A percentile compares a stretch with the other conserved stretches of the same genome.
phyloP scores from a whole-genome alignment of 2,329 filamentous ascomycete genomes.

The Talaromyces rugulosus region DNA sequence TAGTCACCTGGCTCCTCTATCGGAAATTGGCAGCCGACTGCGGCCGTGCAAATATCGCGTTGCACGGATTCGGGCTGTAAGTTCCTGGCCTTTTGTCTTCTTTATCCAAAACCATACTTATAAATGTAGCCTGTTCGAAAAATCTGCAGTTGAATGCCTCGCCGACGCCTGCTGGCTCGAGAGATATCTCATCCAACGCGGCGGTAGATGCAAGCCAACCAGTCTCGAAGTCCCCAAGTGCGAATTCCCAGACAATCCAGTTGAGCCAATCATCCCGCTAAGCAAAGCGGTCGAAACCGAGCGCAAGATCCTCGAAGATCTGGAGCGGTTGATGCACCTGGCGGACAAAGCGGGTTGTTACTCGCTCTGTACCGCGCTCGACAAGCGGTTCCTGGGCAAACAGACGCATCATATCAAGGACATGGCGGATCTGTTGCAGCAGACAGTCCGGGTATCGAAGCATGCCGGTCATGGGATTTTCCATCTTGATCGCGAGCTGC shows the following conservation, averaged over 20 bases:
- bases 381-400: conserved; percentile 19
- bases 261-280: conserved; percentile 19
- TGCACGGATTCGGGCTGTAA: conserved; percentile 22
- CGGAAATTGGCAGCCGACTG: conserved; percentile 22
- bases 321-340: conserved; percentile 16
- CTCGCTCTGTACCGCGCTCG: conserved; percentile 14
- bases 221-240: conserved; percentile 18
- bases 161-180: conserved; percentile 21
- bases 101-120: neutral
- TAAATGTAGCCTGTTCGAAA: conserved; percentile 17
- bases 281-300: conserved; percentile 17
- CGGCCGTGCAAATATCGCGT: conserved; percentile 17
- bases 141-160: conserved; percentile 18
- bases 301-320: conserved; percentile 18
- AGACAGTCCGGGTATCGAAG: conserved; percentile 21
- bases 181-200: conserved; percentile 20
- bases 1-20: conserved; percentile 21
- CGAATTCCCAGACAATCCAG: conserved; percentile 19
- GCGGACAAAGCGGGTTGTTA: conserved; percentile 15
- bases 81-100: neutral
- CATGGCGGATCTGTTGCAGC: conserved; percentile 20
- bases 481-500: conserved; percentile 18
- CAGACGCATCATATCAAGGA: conserved; percentile 21
- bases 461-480: conserved; percentile 19
- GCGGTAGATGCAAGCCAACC: conserved; percentile 20